Percentiles rank a stretch among this genome's conserved stretches.
These are phyloP conservation scores for Anthostomella pinea DNA, from an alignment of 2,329 filamentous ascomycete species.

Conservation along the genomic window DNA sequence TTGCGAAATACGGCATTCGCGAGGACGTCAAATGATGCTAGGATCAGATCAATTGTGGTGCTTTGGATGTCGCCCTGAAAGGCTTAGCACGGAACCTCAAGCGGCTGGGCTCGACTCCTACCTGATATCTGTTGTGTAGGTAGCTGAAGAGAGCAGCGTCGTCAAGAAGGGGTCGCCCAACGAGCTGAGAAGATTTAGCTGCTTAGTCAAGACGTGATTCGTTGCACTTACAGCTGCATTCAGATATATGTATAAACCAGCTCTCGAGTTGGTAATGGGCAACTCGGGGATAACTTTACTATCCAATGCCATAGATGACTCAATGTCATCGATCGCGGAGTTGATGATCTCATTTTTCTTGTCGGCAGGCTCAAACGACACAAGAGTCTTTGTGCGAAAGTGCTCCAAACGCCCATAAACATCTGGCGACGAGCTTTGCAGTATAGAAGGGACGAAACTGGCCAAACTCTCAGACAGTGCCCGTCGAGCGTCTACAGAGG, in stretches of 20 bases:
- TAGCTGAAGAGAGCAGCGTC: conserved; percentile 76
- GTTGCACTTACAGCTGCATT: conserved; percentile 67
- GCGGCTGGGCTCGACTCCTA: conserved; percentile 34
- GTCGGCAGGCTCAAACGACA: conserved; percentile 51
- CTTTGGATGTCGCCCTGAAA: conserved; percentile 70
- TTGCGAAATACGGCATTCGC: conserved; percentile 78
- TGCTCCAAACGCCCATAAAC: conserved; percentile 53
- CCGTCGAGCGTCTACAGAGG: conserved; percentile 42
- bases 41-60: conserved; percentile 76
- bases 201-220: neutral
- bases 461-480: conserved; percentile 49
- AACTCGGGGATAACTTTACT: conserved; percentile 59
- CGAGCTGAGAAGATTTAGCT: conserved; percentile 56
- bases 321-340: conserved; percentile 55
- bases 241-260: conserved; percentile 81
- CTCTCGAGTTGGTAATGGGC: conserved; percentile 70
- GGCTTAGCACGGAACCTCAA: conserved; percentile 26
- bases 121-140: conserved; percentile 80
- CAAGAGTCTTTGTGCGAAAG: conserved; percentile 56
- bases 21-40: conserved; percentile 85
- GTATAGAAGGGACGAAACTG: conserved; percentile 53
- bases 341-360: conserved; percentile 50
- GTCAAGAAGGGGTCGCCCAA: conserved; percentile 78
- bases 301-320: conserved; percentile 55
- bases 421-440: conserved; percentile 55